phyloP scores from a whole-genome alignment of 2,329 filamentous ascomycete species.

The Epichloe brachyelytri region DNA sequence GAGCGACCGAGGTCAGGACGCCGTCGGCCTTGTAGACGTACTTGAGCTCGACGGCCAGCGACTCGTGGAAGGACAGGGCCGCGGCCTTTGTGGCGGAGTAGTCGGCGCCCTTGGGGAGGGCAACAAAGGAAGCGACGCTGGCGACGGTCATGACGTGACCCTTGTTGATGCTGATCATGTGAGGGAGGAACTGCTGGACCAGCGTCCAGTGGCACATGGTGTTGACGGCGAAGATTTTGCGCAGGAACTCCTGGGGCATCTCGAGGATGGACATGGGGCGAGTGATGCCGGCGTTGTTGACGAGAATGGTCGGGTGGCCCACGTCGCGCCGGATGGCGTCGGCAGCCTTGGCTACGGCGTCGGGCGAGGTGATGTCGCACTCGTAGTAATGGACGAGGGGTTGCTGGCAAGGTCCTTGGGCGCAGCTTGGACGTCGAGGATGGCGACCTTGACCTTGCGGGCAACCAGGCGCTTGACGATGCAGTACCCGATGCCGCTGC shows the following conservation, averaged over 20 bases:
- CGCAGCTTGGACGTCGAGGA: slow-evolving; percentile 46
- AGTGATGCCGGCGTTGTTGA: slow-evolving; percentile 58
- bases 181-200: slow-evolving; percentile 51
- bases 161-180: slow-evolving; percentile 50
- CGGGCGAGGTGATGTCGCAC: slow-evolving; percentile 28
- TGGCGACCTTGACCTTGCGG: slow-evolving; percentile 47
- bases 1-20: slow-evolving; percentile 51
- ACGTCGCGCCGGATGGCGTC: slow-evolving; percentile 27
- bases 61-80: slow-evolving; percentile 54
- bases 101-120: slow-evolving; percentile 48
- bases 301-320: slow-evolving; percentile 52
- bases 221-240: slow-evolving; percentile 57
- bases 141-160: slow-evolving; percentile 61
- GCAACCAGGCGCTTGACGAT: slow-evolving; percentile 19
- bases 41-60: slow-evolving; percentile 39
- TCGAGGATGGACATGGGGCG: slow-evolving; percentile 46
- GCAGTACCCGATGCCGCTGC: slow-evolving; percentile 27
- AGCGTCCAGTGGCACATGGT: slow-evolving; percentile 51
- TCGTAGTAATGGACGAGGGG: slow-evolving; percentile 18
- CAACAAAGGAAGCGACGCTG: slow-evolving; percentile 47
- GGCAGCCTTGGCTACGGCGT: slow-evolving; percentile 31
- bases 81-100: slow-evolving; percentile 55
- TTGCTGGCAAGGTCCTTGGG: slow-evolving; percentile 14
- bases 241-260: slow-evolving; percentile 39
- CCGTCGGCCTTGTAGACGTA: slow-evolving; percentile 46